Evolutionary conservation across 495 filamentous ascomycete species (phyloP).

Genomic region (Chaetomium cochliodes): DNA sequence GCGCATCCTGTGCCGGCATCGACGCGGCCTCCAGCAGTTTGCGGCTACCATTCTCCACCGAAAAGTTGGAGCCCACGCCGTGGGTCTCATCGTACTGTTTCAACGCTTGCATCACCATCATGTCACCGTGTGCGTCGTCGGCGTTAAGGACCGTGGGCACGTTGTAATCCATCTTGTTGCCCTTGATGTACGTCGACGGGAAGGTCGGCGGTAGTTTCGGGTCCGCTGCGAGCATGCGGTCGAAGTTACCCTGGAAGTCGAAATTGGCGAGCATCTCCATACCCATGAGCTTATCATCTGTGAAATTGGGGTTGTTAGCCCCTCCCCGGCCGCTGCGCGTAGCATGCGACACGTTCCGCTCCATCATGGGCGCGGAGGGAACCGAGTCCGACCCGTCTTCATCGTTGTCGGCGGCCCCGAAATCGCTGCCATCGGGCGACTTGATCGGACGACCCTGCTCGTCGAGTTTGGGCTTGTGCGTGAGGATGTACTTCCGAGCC

Average conservation of each 20-base stretch:
- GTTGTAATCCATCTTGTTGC: slow-evolving; percentile 44
- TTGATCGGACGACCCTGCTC: slow-evolving; percentile 46
- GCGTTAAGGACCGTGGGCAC: slow-evolving; percentile 52
- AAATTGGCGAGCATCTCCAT: slow-evolving; percentile 65
- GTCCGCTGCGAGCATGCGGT: slow-evolving; percentile 45
- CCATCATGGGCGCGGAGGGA: slow-evolving; percentile 63
- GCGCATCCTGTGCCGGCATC: slow-evolving; percentile 36
- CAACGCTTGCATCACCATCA: slow-evolving; percentile 55
- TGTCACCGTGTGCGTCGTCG: slow-evolving; percentile 60
- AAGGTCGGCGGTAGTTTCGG: slow-evolving; percentile 63
- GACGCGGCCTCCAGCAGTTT: slow-evolving; percentile 46
- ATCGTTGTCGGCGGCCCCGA: slow-evolving; percentile 48
- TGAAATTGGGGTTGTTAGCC: slow-evolving; percentile 54
- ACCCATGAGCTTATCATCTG: slow-evolving; percentile 51
- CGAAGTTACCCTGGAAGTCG: slow-evolving; percentile 56
- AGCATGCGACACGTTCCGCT: slow-evolving; percentile 67
- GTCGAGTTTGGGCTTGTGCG: slow-evolving; percentile 49
- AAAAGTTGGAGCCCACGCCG: slow-evolving; percentile 46
- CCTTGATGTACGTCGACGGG: slow-evolving; percentile 52
- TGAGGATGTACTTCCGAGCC: slow-evolving; percentile 56
- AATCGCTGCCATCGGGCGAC: slow-evolving; percentile 54
- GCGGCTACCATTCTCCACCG: slow-evolving; percentile 44
- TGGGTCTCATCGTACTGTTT: slow-evolving; percentile 45
- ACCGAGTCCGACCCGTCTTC: slow-evolving; percentile 48
- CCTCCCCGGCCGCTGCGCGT: slow-evolving; percentile 68